Conservation (phyloP, 2,329 filamentous ascomycete species). For the Pseudocercospora fijiensis region DNA sequence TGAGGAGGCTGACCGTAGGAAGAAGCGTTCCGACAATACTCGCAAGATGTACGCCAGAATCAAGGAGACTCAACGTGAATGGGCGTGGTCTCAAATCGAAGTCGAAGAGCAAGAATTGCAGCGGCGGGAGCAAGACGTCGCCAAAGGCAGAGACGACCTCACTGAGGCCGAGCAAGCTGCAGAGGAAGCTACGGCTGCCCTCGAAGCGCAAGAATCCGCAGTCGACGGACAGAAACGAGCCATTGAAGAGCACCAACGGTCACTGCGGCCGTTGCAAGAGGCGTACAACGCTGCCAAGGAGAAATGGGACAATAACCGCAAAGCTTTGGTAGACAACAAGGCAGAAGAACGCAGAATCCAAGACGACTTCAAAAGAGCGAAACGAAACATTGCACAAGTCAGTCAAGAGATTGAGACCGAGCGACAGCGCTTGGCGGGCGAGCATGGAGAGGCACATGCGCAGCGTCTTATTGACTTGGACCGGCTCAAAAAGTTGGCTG, state of each 20-base stretch:
- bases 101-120: conserved; percentile 61
- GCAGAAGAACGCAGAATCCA: conserved; percentile 66
- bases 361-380: conserved; percentile 55
- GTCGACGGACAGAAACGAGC: conserved; percentile 40
- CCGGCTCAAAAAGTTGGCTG: conserved; percentile 47
- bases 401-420: conserved; percentile 55
- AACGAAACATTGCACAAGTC: conserved; percentile 44
- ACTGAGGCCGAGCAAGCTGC: conserved; percentile 43
- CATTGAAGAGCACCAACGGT: conserved; percentile 37
- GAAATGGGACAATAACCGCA: conserved; percentile 47
- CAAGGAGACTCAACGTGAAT: conserved; percentile 61
- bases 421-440: conserved; percentile 57
- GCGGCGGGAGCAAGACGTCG: conserved; percentile 34
- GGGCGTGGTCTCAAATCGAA: conserved; percentile 85
- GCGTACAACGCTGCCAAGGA: conserved; percentile 51
- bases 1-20: conserved; percentile 63
- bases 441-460: conserved; percentile 68
- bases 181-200: conserved; percentile 45
- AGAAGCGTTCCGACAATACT: conserved; percentile 65
- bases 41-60: conserved; percentile 58
- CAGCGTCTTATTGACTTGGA: conserved; percentile 59
- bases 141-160: conserved; percentile 49
- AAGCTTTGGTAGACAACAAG: conserved; percentile 28
- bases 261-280: conserved; percentile 48
- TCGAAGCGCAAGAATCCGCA: conserved; percentile 46